Evolutionary conservation across 2,329 filamentous ascomycete genomes (phyloP).

Genomic region (Cladophialophora immunda): DNA sequence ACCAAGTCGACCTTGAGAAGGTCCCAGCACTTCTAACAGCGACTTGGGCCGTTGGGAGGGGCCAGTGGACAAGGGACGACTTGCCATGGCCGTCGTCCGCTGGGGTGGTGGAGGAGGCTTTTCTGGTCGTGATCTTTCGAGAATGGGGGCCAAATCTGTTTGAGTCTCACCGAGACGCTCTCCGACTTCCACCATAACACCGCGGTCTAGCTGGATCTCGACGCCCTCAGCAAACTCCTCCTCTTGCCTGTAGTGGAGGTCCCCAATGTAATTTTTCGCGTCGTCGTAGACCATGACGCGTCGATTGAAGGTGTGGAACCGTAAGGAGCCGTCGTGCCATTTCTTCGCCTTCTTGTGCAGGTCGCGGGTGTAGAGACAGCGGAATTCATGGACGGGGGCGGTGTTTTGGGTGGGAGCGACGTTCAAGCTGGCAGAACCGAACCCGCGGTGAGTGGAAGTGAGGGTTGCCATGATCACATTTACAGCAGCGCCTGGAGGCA

Average conservation of each 20-base stretch:
- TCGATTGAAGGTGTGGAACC: conserved; percentile 90
- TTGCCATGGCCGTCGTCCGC: conserved; percentile 41
- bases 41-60: conserved; percentile 63
- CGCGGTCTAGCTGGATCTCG: conserved; percentile 79
- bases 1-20: conserved; percentile 69
- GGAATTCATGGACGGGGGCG: conserved; percentile 80
- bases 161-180: conserved; percentile 76
- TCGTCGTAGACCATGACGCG: conserved; percentile 91
- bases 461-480: conserved; percentile 27
- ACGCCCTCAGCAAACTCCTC: conserved; percentile 80
- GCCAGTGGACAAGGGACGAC: conserved; percentile 54
- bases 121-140: conserved; percentile 67
- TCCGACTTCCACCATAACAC: conserved; percentile 79
- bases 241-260: conserved; percentile 79
- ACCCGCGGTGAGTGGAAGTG: conserved; percentile 41
- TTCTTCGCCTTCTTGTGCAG: conserved; percentile 85
- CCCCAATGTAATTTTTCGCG: conserved; percentile 79
- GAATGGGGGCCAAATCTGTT: conserved; percentile 78
- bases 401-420: conserved; percentile 67
- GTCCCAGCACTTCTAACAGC: conserved; percentile 71
- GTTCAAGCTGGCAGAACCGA: conserved; percentile 45
- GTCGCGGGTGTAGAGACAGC: conserved; percentile 88
- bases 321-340: conserved; percentile 91
- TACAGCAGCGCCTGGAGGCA: conserved; percentile 3
- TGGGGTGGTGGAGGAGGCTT: conserved; percentile 37